These are phyloP conservation scores for Metarhizium anisopliae DNA, from an alignment of 2,329 filamentous ascomycete species.

Conservation along the genomic window DNA sequence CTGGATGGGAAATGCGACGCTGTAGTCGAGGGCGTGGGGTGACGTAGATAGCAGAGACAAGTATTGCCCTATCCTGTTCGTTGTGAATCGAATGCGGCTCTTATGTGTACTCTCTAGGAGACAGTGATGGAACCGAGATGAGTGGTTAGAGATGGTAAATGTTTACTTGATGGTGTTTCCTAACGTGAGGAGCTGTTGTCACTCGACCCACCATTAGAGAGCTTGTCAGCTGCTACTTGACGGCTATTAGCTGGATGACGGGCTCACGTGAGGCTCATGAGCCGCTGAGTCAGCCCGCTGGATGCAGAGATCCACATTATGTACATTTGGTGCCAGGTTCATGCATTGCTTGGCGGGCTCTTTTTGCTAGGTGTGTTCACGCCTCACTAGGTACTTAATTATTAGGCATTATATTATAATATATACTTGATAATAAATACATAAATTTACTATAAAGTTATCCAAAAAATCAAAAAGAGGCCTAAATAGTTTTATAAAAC, in stretches of 20 bases:
- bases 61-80: not conserved
- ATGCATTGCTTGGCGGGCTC: too few species aligned
- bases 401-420: too few species aligned
- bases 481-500: too few species aligned
- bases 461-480: too few species aligned
- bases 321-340: too few species aligned
- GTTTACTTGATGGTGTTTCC: not conserved
- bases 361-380: too few species aligned
- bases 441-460: too few species aligned
- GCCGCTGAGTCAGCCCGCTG: not conserved
- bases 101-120: not conserved
- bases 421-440: too few species aligned
- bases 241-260: not conserved
- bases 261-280: not conserved
- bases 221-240: not conserved
- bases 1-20: not conserved
- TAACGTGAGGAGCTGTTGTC: not conserved
- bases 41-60: not conserved
- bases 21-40: not conserved
- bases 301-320: too few species aligned
- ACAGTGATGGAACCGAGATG: not conserved
- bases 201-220: not conserved
- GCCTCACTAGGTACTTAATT: too few species aligned
- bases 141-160: not conserved
- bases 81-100: not conserved